Conservation (phyloP, 2,329 filamentous ascomycete genomes). For the Fusarium incarnatum region DNA sequence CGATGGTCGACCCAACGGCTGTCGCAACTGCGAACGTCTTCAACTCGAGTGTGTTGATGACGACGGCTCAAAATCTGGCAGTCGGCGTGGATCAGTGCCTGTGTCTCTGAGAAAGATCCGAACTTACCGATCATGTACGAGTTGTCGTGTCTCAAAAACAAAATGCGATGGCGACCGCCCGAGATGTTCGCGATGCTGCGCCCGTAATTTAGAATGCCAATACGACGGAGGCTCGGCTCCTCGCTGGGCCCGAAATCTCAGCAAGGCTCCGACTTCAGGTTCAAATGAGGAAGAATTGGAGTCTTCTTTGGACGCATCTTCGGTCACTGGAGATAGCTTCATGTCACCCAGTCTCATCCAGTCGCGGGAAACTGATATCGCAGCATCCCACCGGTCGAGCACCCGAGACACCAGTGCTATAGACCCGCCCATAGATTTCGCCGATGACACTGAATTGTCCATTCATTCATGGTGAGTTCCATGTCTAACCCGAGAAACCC, state of each 20-base stretch:
- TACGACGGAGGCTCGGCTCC: conserved; percentile 55
- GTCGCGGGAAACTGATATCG: conserved; percentile 41
- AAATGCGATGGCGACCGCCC: conserved; percentile 57
- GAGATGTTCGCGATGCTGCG: conserved; percentile 52
- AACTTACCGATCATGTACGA: conserved; percentile 56
- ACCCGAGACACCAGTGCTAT: conserved; percentile 38
- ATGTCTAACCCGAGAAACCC: neutral
- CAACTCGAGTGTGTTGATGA: conserved; percentile 56
- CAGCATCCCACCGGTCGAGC: conserved; percentile 35
- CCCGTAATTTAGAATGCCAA: conserved; percentile 52
- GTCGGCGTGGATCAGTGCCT: conserved; percentile 42
- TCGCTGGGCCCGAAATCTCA: conserved; percentile 53
- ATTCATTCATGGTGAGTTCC: conserved; percentile 43
- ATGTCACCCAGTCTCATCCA: conserved; percentile 44
- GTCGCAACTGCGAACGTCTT: conserved; percentile 57
- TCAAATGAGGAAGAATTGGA: conserved; percentile 42
- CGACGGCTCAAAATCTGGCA: conserved; percentile 47
- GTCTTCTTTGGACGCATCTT: conserved; percentile 36
- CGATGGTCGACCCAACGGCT: conserved; percentile 56
- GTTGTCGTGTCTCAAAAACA: conserved; percentile 56
- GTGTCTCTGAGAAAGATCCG: conserved; percentile 54
- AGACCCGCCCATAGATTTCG: conserved; percentile 41
- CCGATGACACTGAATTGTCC: conserved; percentile 45
- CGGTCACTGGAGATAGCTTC: conserved; percentile 31
- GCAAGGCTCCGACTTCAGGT: conserved; percentile 41